These are phyloP conservation scores for bread wheat (Triticum aestivum) DNA, from an alignment of 176 grass and related monocot genomes.

Conservation along the genomic window IWGSC_CS_RefSeq_v2.1 NC_057802.1:398356578-398357077, in stretches of 20 bases:
- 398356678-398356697: conserved; percentile 91
- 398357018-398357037: conserved; percentile 88
- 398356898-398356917: background rate
- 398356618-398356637: background rate
- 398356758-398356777: conserved; percentile 92
- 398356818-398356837: background rate
- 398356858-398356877: background rate
- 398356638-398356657: conserved; percentile 94
- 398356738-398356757: conserved; percentile 85
- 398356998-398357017: conserved; percentile 90
- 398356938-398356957: conserved; percentile 94
- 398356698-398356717: conserved; percentile 97
- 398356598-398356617: background rate
- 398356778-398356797: background rate
- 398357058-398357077: conserved; percentile 84
- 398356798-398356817: background rate
- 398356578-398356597: background rate
- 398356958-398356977: conserved; percentile 99
- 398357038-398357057: conserved; percentile 87
- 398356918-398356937: background rate
- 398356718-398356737: conserved; percentile 92
- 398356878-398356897: background rate
- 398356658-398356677: conserved; percentile 84
- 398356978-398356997: conserved; percentile 94
- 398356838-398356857: background rate